Evolutionary conservation across 495 filamentous ascomycete genomes (phyloP), one percentile per base, ranked within the genome.

Genomic region (Penicillium antarcticum): DNA sequence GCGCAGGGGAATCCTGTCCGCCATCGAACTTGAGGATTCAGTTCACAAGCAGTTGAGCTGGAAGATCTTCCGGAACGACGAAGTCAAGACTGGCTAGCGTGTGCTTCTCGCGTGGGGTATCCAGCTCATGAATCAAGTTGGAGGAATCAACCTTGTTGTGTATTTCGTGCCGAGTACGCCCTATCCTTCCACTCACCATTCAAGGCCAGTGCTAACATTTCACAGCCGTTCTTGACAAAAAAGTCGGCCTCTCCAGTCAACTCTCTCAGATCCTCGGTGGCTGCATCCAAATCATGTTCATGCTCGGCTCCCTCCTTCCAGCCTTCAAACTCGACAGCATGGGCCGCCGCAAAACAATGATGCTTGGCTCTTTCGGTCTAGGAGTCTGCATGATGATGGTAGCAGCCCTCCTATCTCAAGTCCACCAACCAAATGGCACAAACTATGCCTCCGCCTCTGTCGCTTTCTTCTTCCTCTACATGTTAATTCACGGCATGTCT

Each of bases 301-400:
- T 68, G 29, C 39, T 72, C 5, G 69, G 69, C 24, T 75, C 72
- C 31, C 66, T 80, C 10, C 66, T 77, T 40, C 77, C 78, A 14
- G 58, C 63, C 5, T 69, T 69, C 47, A 53, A 46, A 36, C 62
- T 79, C 29, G 80, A 83, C 57, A 61, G 67, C n/a, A 68, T 82
- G 42, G 84, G 84, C 26, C 79, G 80, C 29, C 74, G 81, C 19
- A 70, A 75, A 35, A 76, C 80, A 6, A 81, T 84, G 78, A 82
- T 85, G 62, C 73, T 71, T 52, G 79, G 79, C 7, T 77, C 71
- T 0, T 61, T 74, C 17, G 78, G 74, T 12, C 66, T 80, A 1
- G 72, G 68, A 0, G 55, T 82, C 19, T 75, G 68, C 38, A 78
- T 81, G 72, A 70, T 80, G 62, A 61, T 82, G 56, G 75, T 80